Base-by-base conservation (phyloP, 768 basidiomycete species). In the Leccinum sublutescens region DNA sequence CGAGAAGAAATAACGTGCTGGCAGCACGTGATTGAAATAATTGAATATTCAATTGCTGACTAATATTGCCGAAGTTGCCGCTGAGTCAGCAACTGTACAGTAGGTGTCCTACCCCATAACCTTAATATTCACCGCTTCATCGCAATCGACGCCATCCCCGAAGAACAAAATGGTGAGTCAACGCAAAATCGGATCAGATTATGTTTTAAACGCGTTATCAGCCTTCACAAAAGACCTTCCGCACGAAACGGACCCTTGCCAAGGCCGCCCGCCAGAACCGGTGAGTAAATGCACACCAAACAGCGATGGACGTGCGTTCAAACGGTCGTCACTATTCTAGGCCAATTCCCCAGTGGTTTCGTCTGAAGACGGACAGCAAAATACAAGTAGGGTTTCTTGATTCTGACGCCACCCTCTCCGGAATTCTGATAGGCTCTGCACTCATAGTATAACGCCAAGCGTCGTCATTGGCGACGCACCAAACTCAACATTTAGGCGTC, bases 341-440 rank as follows among this genome's bases (percentile, higher is more conserved):
- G 74, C 97, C 96, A 62, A 98, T 99, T 62, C 97, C 96, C 65
- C 96, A 98, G 73, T 99, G 96, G 96, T 98, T 97, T 87, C 93
- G 95, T 66, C 81, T 95, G 62, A 98, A 97, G 85, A 85, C 91
- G 69, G 96, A 94, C 75, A 90, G 89, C 64, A 95, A 97, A 83
- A 95, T 93, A 67, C 91, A 93, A 79, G 91, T 91, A 69, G 68
- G 70, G 60, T 11, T 25, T 31, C 9, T 4, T 23, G 40, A 33
- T n/a, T n/a, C 40, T 49, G 25, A 9, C 5, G 15, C 14, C 15
- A 4, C 48, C 27, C 34, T 33, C 45, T 43, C 23, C 8, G 38
- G 11, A 34, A n/a, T 6, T n/a, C 52, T 64, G 45, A 64, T 50
- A 23, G 23, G 3, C 2, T 38, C 15, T 29, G 50, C 2, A 49